Conservation (phyloP, 176 grass and related monocot genomes). For the Oropetium thomaeum region DNA sequence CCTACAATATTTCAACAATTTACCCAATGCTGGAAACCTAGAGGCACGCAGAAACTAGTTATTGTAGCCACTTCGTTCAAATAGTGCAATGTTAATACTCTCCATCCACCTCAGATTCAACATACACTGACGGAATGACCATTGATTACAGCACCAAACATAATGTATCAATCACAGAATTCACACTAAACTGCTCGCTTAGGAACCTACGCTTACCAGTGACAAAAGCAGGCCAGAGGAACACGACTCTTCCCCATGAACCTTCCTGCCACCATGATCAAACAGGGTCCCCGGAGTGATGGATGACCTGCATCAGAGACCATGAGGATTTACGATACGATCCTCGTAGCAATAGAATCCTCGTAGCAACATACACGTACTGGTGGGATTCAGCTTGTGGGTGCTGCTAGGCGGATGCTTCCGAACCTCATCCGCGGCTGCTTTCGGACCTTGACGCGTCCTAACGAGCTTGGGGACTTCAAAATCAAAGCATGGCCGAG, state of each 20-base stretch:
- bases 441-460: no score
- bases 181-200: background rate
- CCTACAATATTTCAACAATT: no score
- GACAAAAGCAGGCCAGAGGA: conserved; percentile 81
- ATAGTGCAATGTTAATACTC: background rate
- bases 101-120: background rate
- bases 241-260: conserved; percentile 96
- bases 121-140: no score
- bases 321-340: background rate
- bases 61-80: background rate
- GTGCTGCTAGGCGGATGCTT: no score
- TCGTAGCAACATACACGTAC: no score
- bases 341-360: background rate
- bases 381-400: no score
- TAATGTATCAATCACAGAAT: background rate
- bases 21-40: no score
- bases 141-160: no score
- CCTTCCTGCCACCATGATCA: conserved; percentile 85
- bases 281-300: conserved; percentile 79
- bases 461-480: no score
- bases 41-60: background rate
- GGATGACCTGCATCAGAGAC: conserved; percentile 43
- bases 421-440: no score
- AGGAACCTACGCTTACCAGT: conserved; percentile 43
- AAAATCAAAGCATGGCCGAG: no score